Evolutionary conservation across 2,329 filamentous ascomycete genomes (phyloP), one percentile per base, ranked within the genome.

Genomic region (Pseudogymnoascus sp.): DNA sequence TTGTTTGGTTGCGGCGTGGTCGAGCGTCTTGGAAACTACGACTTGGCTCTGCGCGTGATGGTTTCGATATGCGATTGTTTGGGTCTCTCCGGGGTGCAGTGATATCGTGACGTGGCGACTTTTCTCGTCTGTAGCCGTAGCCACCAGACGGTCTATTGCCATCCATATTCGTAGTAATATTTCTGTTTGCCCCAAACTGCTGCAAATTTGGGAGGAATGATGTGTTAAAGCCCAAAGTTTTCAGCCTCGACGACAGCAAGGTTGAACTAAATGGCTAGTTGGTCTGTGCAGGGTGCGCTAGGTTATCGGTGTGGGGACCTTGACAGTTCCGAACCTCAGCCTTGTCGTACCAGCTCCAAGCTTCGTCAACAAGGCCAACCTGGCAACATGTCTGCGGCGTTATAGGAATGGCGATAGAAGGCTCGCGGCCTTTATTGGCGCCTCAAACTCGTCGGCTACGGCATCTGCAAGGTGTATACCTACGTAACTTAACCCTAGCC

Each of bases 371-470:
- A 57, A 35, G 55, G 55, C 30, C 41, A 52, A 52, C 23, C 26
- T 52, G 41, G 41, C 41, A 52, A 28, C n/a, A 52, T 52, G 41
- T 52, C 34, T 37, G 18, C 55, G 55, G 34, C 6, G 3, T 34
- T 35, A 57, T 57, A 35, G 41, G 18, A 19, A 71, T 71, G 70
- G 64, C 64, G 41, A 62, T 64, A 57, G 69, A 71, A 66, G 58
- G 64, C 39, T 66, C 67, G 34, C 63, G 69, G 60, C 79, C 81
- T 38, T 76, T 79, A 39, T 76, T 86, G 63, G 74, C 84, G 28
- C 76, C 82, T 15, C 81, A 94, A 79, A 96, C 96, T 72, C 89
- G 91, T 71, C 91, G 88, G 72, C 79, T 97, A 59, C 85, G 92
- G 59, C 92, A 96, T 76, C 81, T 96, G 3, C 86, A 89, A 67